Conservation (phyloP, 805 yeast species). For the Candida maris region DNA sequence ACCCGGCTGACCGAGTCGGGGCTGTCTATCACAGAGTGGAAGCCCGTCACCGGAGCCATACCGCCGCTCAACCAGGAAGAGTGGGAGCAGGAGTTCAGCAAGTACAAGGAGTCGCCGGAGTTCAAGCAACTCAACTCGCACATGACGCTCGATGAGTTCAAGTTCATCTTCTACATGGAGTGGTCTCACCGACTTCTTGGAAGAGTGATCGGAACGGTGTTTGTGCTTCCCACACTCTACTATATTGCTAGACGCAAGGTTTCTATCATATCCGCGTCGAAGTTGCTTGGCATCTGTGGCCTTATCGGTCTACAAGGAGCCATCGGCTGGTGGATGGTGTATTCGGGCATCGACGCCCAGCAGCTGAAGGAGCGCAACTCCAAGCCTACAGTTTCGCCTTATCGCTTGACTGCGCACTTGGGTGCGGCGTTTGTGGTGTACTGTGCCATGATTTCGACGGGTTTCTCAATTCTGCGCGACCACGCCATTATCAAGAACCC, state of each 20-base stretch:
- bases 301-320: constrained; percentile 91
- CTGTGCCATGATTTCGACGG: constrained; percentile 87
- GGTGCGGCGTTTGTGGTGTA: constrained; percentile 90
- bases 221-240: constrained; percentile 81
- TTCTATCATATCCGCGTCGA: constrained; percentile 60
- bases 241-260: constrained; percentile 67
- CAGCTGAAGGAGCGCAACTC: constrained; percentile 75
- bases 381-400: constrained; percentile 97
- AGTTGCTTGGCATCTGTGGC: constrained; percentile 68
- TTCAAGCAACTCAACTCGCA: constrained; percentile 85
- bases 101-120: constrained; percentile 86
- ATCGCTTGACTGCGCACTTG: constrained; percentile 87
- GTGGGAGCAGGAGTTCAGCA: constrained; percentile 81
- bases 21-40: constrained; percentile 95
- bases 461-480: constrained; percentile 77
- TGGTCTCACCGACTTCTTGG: constrained; percentile 96
- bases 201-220: constrained; percentile 79
- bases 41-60: constrained; percentile 90
- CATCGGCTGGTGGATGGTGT: constrained; percentile 99
- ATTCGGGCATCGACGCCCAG: constrained; percentile 84
- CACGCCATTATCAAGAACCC: constrained; percentile 67
- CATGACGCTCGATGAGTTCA: constrained; percentile 86
- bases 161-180: constrained; percentile 94
- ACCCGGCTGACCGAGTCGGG: constrained; percentile 96
- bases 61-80: constrained; percentile 82